These are phyloP conservation scores for Claviceps citrina DNA, from an alignment of 2,329 filamentous ascomycete species.

Conservation along the genomic window DNA sequence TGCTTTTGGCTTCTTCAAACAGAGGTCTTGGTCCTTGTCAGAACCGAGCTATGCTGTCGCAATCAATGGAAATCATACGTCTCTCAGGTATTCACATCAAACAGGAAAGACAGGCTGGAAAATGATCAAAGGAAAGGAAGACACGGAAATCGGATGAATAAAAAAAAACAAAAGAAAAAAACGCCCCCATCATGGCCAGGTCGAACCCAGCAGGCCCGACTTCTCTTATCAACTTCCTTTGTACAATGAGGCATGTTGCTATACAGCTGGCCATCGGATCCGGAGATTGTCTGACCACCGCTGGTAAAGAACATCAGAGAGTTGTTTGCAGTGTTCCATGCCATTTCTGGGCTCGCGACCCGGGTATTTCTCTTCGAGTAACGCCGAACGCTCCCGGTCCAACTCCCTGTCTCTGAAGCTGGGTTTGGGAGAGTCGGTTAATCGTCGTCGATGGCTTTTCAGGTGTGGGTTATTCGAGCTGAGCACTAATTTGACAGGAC, in stretches of 20 bases:
- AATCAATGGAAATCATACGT: constrained; percentile 9
- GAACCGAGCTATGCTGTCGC: constrained; percentile 9
- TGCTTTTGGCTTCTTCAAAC: constrained; percentile 1
- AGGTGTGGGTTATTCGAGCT: constrained; percentile 75
- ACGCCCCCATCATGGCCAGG: neutral
- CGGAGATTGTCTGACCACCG: constrained; percentile 79
- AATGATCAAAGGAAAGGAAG: neutral
- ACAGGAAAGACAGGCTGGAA: neutral
- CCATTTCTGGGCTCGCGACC: constrained; percentile 44
- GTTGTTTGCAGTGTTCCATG: constrained; percentile 82
- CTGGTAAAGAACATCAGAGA: constrained; percentile 80
- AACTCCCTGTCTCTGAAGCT: constrained; percentile 28
- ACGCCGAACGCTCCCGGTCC: constrained; percentile 30
- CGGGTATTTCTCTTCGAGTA: constrained; percentile 39
- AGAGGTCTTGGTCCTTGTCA: constrained; percentile 3
- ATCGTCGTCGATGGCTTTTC: constrained; percentile 58
- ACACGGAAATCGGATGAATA: neutral
- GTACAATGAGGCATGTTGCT: neutral
- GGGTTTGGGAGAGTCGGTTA: constrained; percentile 26
- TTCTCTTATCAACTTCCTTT: neutral
- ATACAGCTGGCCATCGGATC: constrained; percentile 45
- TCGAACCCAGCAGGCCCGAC: neutral
- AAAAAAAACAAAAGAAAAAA: neutral
- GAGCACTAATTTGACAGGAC: constrained; percentile 53
- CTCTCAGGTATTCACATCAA: constrained; percentile 6